Base-by-base conservation (phyloP, 2,329 filamentous ascomycete genomes). In the Lachnellula occidentalis region DNA sequence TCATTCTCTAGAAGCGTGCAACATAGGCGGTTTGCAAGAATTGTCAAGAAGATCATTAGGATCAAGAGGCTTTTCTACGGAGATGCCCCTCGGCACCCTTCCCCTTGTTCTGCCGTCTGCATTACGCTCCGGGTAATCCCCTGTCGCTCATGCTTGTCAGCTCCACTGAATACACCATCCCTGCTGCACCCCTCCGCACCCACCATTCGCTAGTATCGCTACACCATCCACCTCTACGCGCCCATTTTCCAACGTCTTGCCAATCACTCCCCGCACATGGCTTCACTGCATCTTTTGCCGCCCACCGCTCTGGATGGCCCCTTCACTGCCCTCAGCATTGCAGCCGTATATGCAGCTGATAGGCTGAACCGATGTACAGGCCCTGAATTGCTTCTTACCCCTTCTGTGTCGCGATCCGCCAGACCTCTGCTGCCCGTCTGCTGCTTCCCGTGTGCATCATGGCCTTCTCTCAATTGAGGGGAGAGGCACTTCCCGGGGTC, bases 361-460 rank as follows among this genome's bases (percentile, higher is more conserved):
- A 53, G 55, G 52, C 49, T 54, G 15, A 50, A 31, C 4, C n/a
- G 17, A 5, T 6, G 7, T 37, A 15, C 14, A 19, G n/a, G 36
- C 47, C 55, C 55, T 51, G 55, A 42, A 42, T 31, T 36, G 31
- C 6, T 24, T 42, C 27, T 45, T 43, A 34, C 48, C 48, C 19
- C 2, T 45, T 45, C 34, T 19, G 39, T 41, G 46, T 12, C 43
- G 41, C 31, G 34, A 27, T 14, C 41, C 31, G 48, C 37, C 36
- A 45, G 22, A 27, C 8, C 11, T 27, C 22, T 9, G 27, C 45
- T 15, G 27, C 41, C 24, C 6, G 24, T 27, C 6, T 45, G 34
- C 45, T 15, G 27, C 41, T 43, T 47, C 39, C 49, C 45, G 36
- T 34, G 8, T 52, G 34, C 55, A 54, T 45, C 36, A 54, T 54